Conservation (phyloP, 2,329 filamentous ascomycete species). For the Alternaria sp. region DNA sequence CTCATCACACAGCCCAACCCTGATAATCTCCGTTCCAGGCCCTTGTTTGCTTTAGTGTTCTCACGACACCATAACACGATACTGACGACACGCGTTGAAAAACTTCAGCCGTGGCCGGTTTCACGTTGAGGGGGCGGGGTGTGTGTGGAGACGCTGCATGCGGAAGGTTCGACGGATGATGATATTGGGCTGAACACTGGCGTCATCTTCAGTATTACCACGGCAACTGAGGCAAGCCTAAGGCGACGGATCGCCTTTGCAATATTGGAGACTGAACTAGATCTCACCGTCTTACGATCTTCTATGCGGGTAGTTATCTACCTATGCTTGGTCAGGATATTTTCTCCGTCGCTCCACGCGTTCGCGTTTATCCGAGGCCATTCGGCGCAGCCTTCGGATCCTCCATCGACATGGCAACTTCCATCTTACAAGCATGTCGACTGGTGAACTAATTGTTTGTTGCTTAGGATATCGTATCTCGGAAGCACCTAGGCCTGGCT, state of each 20-base stretch:
- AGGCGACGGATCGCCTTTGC: not conserved
- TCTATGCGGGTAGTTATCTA: not conserved
- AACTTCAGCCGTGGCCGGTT: constrained; percentile 17
- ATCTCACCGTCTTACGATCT: constrained; percentile 2
- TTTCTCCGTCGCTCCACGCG: not conserved
- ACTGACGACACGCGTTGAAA: constrained; percentile 22
- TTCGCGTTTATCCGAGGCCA: not conserved
- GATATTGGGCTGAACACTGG: constrained; percentile 2
- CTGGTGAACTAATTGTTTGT: not conserved
- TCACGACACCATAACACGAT: constrained; percentile 13
- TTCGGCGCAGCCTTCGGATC: constrained; percentile 2
- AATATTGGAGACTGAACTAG: constrained; percentile 15
- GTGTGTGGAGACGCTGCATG: not conserved
- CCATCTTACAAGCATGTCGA: not conserved
- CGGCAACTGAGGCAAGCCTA: constrained; percentile 6
- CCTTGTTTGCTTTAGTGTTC: constrained; percentile 5
- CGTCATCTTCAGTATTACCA: constrained; percentile 4
- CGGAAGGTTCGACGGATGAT: constrained; percentile 13
- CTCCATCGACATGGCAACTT: not conserved
- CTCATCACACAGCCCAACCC: not conserved
- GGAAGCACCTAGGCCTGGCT: not conserved
- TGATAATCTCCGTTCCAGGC: not conserved
- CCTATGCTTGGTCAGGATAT: not conserved
- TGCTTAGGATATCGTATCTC: not conserved
- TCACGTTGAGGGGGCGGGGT: constrained; percentile 15